phyloP scores from a whole-genome alignment of 2,329 filamentous ascomycete genomes.

The Scedosporium apiospermum region DNA sequence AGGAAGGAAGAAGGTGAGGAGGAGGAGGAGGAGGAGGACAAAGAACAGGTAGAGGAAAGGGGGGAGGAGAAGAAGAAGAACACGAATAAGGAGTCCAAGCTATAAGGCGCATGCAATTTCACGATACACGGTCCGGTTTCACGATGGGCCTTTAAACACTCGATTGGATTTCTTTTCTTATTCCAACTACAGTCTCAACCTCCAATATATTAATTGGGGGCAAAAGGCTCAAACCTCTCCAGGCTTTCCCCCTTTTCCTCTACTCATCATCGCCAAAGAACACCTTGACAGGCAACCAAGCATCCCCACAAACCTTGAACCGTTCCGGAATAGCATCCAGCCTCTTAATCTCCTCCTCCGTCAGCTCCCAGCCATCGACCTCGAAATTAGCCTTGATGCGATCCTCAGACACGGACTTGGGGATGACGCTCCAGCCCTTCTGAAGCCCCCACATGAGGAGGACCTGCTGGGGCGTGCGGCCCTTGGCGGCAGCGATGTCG shows the following conservation, averaged over 20 bases:
- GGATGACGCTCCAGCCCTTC: conserved; percentile 75
- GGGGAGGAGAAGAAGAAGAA: background rate
- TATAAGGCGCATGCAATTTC: too few relatives aligned
- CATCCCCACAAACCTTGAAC: conserved; percentile 74
- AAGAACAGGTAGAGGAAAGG: conserved; percentile 31
- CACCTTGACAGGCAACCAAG: conserved; percentile 65
- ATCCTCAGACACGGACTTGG: conserved; percentile 67
- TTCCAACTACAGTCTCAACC: background rate
- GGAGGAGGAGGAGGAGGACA: conserved; percentile 43
- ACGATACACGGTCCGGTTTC: too few relatives aligned
- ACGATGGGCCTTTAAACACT: background rate
- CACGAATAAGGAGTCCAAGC: conserved; percentile 1
- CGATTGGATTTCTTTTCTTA: conserved; percentile 3
- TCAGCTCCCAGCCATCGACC: conserved; percentile 64
- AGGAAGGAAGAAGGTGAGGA: conserved; percentile 28
- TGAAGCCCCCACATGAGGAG: conserved; percentile 73
- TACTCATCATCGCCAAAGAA: conserved; percentile 81
- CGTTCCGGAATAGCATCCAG: conserved; percentile 61
- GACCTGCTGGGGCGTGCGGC: conserved; percentile 65
- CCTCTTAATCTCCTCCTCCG: conserved; percentile 59
- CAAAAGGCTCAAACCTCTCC: background rate
- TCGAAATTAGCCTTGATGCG: conserved; percentile 71
- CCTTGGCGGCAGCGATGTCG: conserved; percentile 54
- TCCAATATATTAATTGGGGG: background rate
- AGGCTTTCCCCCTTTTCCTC: background rate